phyloP scores from a whole-genome alignment of 192 early-diverging fungal genomes.

The Backusella tarrabulga region DNA sequence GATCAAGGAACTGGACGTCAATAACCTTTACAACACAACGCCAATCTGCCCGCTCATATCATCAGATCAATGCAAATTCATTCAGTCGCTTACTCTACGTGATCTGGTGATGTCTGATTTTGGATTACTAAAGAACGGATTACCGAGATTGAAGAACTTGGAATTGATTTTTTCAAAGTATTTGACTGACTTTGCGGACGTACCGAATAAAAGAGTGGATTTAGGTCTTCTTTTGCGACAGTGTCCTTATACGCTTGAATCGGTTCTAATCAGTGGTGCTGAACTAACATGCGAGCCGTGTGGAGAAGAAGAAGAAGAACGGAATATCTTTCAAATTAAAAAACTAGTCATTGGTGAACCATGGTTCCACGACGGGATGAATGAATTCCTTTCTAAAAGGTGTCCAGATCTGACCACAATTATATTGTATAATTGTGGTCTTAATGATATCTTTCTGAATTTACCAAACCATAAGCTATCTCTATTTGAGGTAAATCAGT shows the following conservation, averaged over 20 bases:
- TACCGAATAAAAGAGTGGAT: background rate
- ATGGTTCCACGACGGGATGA: background rate
- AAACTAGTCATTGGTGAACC: background rate
- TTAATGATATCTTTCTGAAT: background rate
- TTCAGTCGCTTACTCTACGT: background rate
- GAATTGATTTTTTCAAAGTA: background rate
- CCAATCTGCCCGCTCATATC: background rate
- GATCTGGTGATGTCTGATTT: background rate
- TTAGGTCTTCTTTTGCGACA: background rate
- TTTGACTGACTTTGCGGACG: background rate
- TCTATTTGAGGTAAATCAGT: background rate
- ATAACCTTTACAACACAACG: background rate
- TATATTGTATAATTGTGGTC: background rate
- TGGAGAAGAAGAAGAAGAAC: background rate
- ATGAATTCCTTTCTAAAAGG: background rate
- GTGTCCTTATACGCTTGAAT: background rate
- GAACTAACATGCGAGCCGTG: background rate
- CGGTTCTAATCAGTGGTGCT: background rate
- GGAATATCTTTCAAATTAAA: background rate
- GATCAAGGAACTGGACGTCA: background rate
- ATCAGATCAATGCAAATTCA: background rate
- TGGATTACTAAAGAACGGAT: background rate
- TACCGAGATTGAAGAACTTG: background rate
- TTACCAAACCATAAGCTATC: background rate
- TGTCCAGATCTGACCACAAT: background rate